A percentile compares a stretch with the other conserved stretches of the same genome.
These are phyloP conservation scores for Marasmius fiardii DNA, from an alignment of 1,284 basidiomycete species.

Conservation along the genomic window DNA sequence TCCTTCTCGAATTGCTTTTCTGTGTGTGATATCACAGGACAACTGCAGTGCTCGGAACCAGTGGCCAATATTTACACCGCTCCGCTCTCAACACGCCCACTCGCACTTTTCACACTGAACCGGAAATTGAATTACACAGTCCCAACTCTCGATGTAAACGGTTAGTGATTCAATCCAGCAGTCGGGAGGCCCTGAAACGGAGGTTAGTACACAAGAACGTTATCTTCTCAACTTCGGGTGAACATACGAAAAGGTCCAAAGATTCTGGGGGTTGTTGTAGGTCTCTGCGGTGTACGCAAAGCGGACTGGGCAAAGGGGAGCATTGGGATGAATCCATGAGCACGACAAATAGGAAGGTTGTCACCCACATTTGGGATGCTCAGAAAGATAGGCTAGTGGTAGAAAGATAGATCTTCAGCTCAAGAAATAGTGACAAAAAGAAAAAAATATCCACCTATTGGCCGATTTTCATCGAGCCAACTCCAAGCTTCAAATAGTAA, in stretches of 20 bases:
- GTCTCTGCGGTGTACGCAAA: constrained; percentile 62
- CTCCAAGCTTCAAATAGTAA: constrained; percentile 36
- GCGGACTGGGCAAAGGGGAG: constrained; percentile 35
- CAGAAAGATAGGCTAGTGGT: constrained; percentile 38
- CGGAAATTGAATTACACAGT: too few species aligned
- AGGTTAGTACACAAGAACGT: neutral
- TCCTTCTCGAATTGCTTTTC: too few species aligned
- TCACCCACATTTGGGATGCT: constrained; percentile 32
- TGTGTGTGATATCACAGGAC: too few species aligned
- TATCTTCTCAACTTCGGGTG: neutral
- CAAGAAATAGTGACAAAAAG: neutral
- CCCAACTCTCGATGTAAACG: too few species aligned
- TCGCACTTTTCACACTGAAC: too few species aligned
- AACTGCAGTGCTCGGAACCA: too few species aligned
- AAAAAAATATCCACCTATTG: constrained; percentile 37
- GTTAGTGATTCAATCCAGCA: constrained; percentile 2
- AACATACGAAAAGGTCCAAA: constrained; percentile 57
- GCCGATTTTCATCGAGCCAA: constrained; percentile 36
- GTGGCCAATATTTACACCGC: too few species aligned
- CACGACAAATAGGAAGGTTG: constrained; percentile 18
- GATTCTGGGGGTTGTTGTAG: constrained; percentile 59
- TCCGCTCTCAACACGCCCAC: too few species aligned
- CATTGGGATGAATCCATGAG: constrained; percentile 15
- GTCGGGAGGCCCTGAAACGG: constrained; percentile 3
- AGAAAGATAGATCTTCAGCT: constrained; percentile 1